phyloP scores from a whole-genome alignment of 805 yeast species.

The Kluyveromyces starmeri region DNA sequence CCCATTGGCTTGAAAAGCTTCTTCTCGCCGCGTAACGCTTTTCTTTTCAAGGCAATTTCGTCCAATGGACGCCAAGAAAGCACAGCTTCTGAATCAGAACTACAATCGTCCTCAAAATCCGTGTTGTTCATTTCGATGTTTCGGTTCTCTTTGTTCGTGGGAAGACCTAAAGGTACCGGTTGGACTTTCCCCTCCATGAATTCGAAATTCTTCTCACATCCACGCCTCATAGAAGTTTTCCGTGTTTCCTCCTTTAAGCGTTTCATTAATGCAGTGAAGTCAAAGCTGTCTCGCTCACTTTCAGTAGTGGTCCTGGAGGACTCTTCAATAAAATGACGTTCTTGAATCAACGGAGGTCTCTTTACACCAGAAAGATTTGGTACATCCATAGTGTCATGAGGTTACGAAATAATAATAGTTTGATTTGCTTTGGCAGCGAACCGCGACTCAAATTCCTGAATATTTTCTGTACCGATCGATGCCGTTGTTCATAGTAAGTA shows the following conservation, averaged over 20 bases:
- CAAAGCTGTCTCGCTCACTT: conserved; percentile 3
- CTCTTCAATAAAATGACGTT: neutral
- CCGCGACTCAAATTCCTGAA: too few relatives aligned
- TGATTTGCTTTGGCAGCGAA: too few relatives aligned
- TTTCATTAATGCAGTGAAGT: conserved; percentile 3
- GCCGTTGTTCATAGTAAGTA: too few relatives aligned
- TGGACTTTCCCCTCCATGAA: too few relatives aligned
- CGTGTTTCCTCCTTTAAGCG: conserved; percentile 2
- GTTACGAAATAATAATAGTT: too few relatives aligned
- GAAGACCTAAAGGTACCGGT: too few relatives aligned
- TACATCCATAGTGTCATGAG: too few relatives aligned
- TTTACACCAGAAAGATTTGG: too few relatives aligned
- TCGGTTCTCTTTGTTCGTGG: neutral
- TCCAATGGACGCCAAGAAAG: conserved; percentile 5
- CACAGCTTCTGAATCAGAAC: conserved; percentile 1
- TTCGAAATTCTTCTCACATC: too few relatives aligned
- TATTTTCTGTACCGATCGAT: too few relatives aligned
- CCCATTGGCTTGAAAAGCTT: conserved; percentile 2
- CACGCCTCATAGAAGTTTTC: neutral
- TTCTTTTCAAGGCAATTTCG: conserved; percentile 1
- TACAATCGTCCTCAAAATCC: neutral
- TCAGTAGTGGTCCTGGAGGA: neutral
- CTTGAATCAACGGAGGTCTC: too few relatives aligned
- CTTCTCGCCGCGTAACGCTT: neutral
- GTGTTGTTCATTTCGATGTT: neutral